A percentile compares a stretch with the other conserved stretches of the same genome.
These are phyloP conservation scores for Chaetomiaceae sp. DNA, from an alignment of 2,329 filamentous ascomycete species.

Conservation along the genomic window DNA sequence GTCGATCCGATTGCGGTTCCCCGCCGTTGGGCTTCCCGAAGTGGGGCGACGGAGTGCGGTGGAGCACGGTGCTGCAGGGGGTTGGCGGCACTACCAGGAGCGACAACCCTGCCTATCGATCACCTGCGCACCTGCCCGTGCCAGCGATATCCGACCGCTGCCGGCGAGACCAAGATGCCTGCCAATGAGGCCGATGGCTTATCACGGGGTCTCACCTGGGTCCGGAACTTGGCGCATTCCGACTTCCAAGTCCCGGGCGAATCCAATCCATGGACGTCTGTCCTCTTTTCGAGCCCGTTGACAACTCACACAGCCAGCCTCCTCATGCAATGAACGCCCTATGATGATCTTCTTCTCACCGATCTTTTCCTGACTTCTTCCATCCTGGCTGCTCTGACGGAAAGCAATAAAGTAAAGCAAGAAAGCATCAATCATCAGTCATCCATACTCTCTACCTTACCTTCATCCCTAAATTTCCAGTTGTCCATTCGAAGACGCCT, in stretches of 20 bases:
- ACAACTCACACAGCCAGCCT: too few species aligned
- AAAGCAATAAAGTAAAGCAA: too few species aligned
- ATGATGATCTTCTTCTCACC: too few species aligned
- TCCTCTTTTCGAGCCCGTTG: too few species aligned
- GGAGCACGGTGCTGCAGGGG: slow-evolving; percentile 13
- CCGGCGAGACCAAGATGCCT: slow-evolving; percentile 13
- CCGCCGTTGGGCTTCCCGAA: slow-evolving; percentile 17
- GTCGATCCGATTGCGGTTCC: slow-evolving; percentile 24
- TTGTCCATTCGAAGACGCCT: too few species aligned
- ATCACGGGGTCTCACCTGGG: slow-evolving; percentile 21
- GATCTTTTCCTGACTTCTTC: too few species aligned
- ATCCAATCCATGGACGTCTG: too few species aligned
- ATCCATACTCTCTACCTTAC: too few species aligned
- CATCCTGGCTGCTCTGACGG: too few species aligned
- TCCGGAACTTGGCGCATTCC: slow-evolving; percentile 18
- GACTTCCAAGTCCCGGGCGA: neutral
- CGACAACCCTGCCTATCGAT: slow-evolving; percentile 23
- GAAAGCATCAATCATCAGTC: too few species aligned
- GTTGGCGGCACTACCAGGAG: slow-evolving; percentile 6
- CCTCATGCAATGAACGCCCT: too few species aligned
- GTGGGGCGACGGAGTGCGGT: slow-evolving; percentile 13
- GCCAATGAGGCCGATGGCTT: slow-evolving; percentile 17
- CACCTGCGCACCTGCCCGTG: slow-evolving; percentile 22
- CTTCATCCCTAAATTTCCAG: too few species aligned
- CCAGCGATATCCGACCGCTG: slow-evolving; percentile 16